Evolutionary conservation across 2,329 filamentous ascomycete genomes (phyloP).

Genomic region (Fusarium sororula): DNA sequence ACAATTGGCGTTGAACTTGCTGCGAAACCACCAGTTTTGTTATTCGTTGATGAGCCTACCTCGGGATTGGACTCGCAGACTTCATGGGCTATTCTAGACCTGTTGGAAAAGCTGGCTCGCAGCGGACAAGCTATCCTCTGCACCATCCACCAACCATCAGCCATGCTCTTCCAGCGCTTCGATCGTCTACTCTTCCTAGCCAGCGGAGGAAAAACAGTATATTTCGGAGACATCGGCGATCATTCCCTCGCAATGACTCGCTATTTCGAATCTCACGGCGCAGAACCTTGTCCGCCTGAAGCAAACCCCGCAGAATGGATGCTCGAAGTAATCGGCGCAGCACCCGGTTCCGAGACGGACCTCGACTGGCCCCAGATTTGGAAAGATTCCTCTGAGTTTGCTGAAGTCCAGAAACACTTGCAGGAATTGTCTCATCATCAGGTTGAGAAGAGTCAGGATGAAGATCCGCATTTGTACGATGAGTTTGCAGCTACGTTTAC

Average conservation of each 20-base stretch:
- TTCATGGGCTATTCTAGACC: slow-evolving; percentile 66
- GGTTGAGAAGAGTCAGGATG: neutral
- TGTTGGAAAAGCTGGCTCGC: slow-evolving; percentile 66
- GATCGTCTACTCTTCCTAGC: slow-evolving; percentile 69
- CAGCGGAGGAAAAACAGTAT: slow-evolving; percentile 69
- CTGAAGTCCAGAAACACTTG: slow-evolving; percentile 49
- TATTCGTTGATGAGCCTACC: slow-evolving; percentile 68
- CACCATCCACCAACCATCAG: slow-evolving; percentile 62
- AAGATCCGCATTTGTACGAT: slow-evolving; percentile 37
- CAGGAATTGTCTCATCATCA: slow-evolving; percentile 6
- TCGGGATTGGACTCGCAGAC: slow-evolving; percentile 67
- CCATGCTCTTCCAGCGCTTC: slow-evolving; percentile 60
- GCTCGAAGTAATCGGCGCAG: slow-evolving; percentile 57
- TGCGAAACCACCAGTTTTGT: slow-evolving; percentile 61
- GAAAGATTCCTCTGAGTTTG: slow-evolving; percentile 46
- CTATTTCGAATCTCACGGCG: slow-evolving; percentile 72
- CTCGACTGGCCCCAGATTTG: slow-evolving; percentile 52
- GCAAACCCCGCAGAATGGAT: slow-evolving; percentile 77
- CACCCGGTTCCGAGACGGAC: slow-evolving; percentile 58
- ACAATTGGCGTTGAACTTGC: slow-evolving; percentile 66
- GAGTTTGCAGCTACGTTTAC: slow-evolving; percentile 46
- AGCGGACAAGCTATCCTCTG: slow-evolving; percentile 59
- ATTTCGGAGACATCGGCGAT: slow-evolving; percentile 70
- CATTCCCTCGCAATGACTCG: slow-evolving; percentile 61
- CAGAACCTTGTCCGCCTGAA: slow-evolving; percentile 58